Conservation (phyloP, 257 asterid genomes). For the Rubia yunnanensis region DNA sequence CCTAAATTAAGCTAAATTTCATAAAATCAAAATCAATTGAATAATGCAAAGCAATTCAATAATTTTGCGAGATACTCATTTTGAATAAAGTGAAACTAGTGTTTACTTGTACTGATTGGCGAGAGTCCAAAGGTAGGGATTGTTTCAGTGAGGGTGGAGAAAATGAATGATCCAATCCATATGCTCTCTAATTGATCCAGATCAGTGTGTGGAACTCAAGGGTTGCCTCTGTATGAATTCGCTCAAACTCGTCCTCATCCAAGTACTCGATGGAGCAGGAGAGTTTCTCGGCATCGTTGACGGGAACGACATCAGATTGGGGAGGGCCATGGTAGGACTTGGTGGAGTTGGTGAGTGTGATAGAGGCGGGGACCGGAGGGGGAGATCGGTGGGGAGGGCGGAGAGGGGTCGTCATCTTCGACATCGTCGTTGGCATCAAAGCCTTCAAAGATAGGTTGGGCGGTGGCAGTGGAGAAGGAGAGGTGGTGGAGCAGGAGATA, state of each 20-base stretch:
- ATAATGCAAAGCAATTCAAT: neutral
- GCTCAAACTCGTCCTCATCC: conserved; percentile 95
- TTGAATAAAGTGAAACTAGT: neutral
- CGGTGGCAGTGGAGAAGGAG: conserved; percentile 30
- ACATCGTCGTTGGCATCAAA: conserved; percentile 89
- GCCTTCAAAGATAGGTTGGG: conserved; percentile 69
- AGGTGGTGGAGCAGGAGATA: conserved; percentile 66
- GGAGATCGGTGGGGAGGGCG: conserved; percentile 43
- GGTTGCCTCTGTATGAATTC: conserved; percentile 94
- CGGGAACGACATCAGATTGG: neutral
- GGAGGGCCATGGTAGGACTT: conserved; percentile 68
- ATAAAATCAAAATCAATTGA: too few species aligned
- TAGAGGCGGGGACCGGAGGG: conserved; percentile 52
- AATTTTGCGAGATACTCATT: neutral
- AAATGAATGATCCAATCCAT: conserved; percentile 66
- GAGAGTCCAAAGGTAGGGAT: conserved; percentile 88
- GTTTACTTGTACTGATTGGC: conserved; percentile 69
- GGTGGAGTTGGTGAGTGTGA: conserved; percentile 34
- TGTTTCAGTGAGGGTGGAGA: conserved; percentile 63
- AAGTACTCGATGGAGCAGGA: conserved; percentile 46
- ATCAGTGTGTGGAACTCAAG: conserved; percentile 79
- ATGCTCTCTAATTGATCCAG: conserved; percentile 50
- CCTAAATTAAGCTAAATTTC: too few species aligned
- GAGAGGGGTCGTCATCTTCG: conserved; percentile 25
- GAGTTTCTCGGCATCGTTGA: conserved; percentile 40